Conservation (phyloP, 257 asterid species). For the Dorcoceras hygrometricum region DNA sequence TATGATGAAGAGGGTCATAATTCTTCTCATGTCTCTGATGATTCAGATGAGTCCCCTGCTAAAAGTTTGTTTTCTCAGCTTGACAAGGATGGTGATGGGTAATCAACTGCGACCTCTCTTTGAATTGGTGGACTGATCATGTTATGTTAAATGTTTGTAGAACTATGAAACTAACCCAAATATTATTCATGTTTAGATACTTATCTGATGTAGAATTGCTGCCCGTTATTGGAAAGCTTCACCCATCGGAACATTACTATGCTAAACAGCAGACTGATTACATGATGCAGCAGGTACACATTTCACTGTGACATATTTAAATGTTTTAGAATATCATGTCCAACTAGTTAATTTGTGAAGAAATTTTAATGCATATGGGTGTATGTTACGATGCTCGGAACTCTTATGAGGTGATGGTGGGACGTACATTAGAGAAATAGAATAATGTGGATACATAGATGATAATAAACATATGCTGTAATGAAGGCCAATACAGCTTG, state of each 20-base stretch:
- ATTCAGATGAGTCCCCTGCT: conserved; percentile 59
- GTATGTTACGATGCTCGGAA: conserved; percentile 5
- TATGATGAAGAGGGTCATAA: conserved; percentile 67
- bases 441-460: neutral
- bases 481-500: neutral
- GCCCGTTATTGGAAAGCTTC: conserved; percentile 79
- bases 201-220: conserved; percentile 74
- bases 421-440: conserved; percentile 4
- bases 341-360: conserved; percentile 1
- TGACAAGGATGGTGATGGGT: conserved; percentile 96
- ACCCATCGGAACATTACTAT: conserved; percentile 82
- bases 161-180: conserved; percentile 12
- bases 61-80: conserved; percentile 67
- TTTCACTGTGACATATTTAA: neutral
- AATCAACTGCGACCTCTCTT: conserved; percentile 24
- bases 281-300: conserved; percentile 79
- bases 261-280: conserved; percentile 89
- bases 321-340: neutral
- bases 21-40: conserved; percentile 45
- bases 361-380: conserved; percentile 6
- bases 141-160: conserved; percentile 15
- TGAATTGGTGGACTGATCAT: conserved; percentile 7
- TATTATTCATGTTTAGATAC: conserved; percentile 40
- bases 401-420: conserved; percentile 16
- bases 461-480: neutral